Percentiles rank a stretch among this genome's conserved stretches.
These are phyloP conservation scores for Typha latifolia DNA, from an alignment of 176 grass and related monocot genomes.

Conservation along the genomic window DNA sequence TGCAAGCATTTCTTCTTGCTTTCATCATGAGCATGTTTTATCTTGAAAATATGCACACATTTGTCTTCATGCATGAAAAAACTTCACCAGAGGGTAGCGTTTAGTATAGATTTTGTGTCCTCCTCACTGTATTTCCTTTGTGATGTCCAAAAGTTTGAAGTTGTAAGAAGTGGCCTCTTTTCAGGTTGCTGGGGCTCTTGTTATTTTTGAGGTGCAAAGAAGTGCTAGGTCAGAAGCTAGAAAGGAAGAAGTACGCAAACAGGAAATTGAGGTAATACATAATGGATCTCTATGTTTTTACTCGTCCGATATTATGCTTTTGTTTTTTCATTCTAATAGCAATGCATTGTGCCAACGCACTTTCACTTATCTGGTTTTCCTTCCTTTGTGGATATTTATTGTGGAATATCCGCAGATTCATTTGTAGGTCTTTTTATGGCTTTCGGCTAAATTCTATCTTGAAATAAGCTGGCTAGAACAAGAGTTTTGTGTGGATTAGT, in stretches of 20 bases:
- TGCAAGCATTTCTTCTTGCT: background rate
- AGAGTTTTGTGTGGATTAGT: too few relatives aligned
- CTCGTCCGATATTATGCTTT: too few relatives aligned
- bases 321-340: background rate
- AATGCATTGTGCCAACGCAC: background rate
- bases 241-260: constrained; percentile 63
- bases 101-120: background rate
- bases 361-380: background rate
- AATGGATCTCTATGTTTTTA: background rate
- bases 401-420: too few relatives aligned
- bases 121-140: constrained; percentile 18
- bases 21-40: background rate
- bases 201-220: constrained; percentile 93
- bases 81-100: background rate
- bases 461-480: too few relatives aligned
- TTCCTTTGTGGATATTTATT: background rate
- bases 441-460: too few relatives aligned
- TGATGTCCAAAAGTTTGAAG: constrained; percentile 4
- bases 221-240: constrained; percentile 87
- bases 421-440: too few relatives aligned
- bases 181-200: constrained; percentile 62
- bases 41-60: background rate
- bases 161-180: constrained; percentile 15
- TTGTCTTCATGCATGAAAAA: background rate
- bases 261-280: constrained; percentile 60